Percentiles rank a stretch among this genome's conserved stretches.
Conservation (phyloP, 495 filamentous ascomycete genomes). For the Barbatosphaeria neglecta region DNA sequence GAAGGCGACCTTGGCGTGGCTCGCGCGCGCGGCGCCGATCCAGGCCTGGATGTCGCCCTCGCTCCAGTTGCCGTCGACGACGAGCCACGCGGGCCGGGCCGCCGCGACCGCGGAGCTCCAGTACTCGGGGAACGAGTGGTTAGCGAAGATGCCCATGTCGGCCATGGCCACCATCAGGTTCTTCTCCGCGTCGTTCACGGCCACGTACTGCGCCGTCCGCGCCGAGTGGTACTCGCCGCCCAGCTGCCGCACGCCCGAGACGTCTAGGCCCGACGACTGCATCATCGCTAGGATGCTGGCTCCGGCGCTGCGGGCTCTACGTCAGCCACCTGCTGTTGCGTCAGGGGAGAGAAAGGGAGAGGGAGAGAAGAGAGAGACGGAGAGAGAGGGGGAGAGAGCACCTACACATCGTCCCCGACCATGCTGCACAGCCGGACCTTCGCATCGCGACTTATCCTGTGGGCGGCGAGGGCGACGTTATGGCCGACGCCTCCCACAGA, state of each 20-base stretch:
- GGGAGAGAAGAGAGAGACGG: too few relatives aligned
- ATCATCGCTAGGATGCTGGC: conserved; percentile 54
- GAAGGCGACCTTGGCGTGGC: conserved; percentile 54
- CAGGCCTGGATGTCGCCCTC: conserved; percentile 48
- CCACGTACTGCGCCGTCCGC: conserved; percentile 80
- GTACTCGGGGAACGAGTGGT: conserved; percentile 30
- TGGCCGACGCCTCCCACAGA: conserved; percentile 89
- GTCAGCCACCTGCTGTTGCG: too few relatives aligned
- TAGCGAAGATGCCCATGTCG: conserved; percentile 80
- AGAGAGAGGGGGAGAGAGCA: too few relatives aligned
- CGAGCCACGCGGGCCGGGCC: conserved; percentile 56
- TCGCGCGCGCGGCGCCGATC: conserved; percentile 42
- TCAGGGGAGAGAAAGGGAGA: too few relatives aligned
- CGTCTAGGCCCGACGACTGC: conserved; percentile 48
- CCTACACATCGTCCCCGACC: conserved; percentile 59
- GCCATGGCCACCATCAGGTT: conserved; percentile 82
- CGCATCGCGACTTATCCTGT: conserved; percentile 30
- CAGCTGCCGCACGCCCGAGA: conserved; percentile 47
- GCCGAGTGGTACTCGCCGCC: conserved; percentile 32
- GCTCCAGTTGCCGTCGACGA: conserved; percentile 77
- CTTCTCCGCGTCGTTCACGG: conserved; percentile 73
- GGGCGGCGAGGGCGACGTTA: conserved; percentile 76
- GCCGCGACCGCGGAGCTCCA: conserved; percentile 49
- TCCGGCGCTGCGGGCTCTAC: conserved; percentile 39
- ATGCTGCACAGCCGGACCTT: conserved; percentile 59